Evolutionary conservation across 1,139 yeast genomes (phyloP).

Genomic region (Geotrichum siamense): DNA sequence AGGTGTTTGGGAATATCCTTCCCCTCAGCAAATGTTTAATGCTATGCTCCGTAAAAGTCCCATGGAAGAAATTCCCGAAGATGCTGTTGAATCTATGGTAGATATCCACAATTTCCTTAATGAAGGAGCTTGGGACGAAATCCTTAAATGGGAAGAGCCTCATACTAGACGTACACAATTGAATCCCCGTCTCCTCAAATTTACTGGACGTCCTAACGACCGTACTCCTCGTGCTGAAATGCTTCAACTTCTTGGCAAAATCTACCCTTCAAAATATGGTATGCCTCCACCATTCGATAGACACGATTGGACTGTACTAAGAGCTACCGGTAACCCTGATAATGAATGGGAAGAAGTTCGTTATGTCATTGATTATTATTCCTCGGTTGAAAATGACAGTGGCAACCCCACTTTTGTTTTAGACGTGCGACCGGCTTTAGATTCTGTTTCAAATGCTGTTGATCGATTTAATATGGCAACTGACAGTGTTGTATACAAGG

Average conservation of each 20-base stretch:
- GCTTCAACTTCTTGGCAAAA: constrained; percentile 56
- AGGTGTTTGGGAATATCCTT: constrained; percentile 96
- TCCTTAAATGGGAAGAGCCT: constrained; percentile 78
- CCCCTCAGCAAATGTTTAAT: constrained; percentile 97
- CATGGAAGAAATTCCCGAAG: constrained; percentile 75
- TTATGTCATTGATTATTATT: constrained; percentile 90
- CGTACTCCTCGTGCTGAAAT: constrained; percentile 80
- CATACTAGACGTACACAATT: constrained; percentile 46
- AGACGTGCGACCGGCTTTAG: constrained; percentile 94
- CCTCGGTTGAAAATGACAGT: constrained; percentile 84
- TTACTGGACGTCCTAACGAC: constrained; percentile 89
- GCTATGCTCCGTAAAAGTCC: constrained; percentile 96
- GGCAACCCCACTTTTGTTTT: constrained; percentile 85
- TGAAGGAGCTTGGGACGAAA: constrained; percentile 98
- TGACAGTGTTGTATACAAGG: constrained; percentile 41
- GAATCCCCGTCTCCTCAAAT: constrained; percentile 72
- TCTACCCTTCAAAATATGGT: constrained; percentile 68
- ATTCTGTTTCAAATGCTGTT: constrained; percentile 50
- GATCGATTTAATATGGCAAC: constrained; percentile 60
- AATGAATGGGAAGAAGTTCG: constrained; percentile 58
- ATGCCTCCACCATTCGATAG: constrained; percentile 91
- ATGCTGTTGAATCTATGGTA: constrained; percentile 95
- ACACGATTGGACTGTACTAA: constrained; percentile 95
- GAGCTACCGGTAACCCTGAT: constrained; percentile 41
- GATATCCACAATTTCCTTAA: constrained; percentile 92